These are phyloP conservation scores for Scutellaria galericulata DNA, from an alignment of 257 asterid species.

Conservation along the genomic window DNA sequence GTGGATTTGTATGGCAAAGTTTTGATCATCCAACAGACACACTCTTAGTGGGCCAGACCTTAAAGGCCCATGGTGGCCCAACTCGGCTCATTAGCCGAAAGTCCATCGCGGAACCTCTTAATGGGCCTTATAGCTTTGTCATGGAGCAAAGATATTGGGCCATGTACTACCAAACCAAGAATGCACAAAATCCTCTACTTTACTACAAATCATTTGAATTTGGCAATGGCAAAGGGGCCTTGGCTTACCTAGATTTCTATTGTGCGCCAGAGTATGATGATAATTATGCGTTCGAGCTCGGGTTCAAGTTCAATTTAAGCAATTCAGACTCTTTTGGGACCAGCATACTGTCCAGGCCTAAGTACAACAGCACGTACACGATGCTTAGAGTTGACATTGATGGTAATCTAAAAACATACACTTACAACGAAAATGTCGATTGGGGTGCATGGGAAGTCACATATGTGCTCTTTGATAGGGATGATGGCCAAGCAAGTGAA, in stretches of 20 bases:
- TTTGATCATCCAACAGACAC: constrained; percentile 46
- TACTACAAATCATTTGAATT: constrained; percentile 45
- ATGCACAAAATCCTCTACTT: constrained; percentile 26
- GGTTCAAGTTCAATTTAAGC: constrained; percentile 38
- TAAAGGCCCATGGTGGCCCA: constrained; percentile 33
- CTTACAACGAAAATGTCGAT: constrained; percentile 44
- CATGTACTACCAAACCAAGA: constrained; percentile 37
- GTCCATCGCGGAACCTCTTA: constrained; percentile 12
- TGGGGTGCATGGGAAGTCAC: constrained; percentile 50
- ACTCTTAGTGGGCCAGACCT: constrained; percentile 39
- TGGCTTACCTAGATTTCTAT: constrained; percentile 38
- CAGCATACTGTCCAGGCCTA: constrained; percentile 42
- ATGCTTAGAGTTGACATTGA: constrained; percentile 55
- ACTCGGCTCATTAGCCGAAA: constrained; percentile 35
- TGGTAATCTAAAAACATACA: constrained; percentile 52
- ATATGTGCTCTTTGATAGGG: constrained; percentile 13
- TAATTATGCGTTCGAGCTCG: constrained; percentile 48
- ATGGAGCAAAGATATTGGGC: constrained; percentile 36
- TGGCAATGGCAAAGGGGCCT: constrained; percentile 38
- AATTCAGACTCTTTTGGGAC: constrained; percentile 30
- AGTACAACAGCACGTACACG: constrained; percentile 47
- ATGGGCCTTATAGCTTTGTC: constrained; percentile 41
- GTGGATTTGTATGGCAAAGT: constrained; percentile 41
- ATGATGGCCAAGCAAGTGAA: constrained; percentile 10
- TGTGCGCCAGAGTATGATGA: constrained; percentile 23